Evolutionary conservation across 2,329 filamentous ascomycete genomes (phyloP).

Genomic region (Penicillium digitatum): DNA sequence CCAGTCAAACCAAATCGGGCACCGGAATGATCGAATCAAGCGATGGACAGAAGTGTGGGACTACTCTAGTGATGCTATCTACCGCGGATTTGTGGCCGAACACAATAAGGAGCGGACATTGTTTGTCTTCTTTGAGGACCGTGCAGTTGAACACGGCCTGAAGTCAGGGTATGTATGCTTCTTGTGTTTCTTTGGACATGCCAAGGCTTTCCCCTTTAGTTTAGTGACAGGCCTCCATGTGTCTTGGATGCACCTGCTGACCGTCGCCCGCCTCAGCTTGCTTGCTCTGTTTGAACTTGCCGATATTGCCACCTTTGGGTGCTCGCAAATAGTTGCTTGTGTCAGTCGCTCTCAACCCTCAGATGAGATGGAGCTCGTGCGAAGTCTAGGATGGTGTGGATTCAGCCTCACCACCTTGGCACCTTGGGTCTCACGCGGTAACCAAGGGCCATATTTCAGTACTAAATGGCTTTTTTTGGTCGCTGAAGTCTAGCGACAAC

Average conservation of each 20-base stretch:
- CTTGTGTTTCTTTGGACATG: neutral
- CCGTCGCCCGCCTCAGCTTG: constrained; percentile 52
- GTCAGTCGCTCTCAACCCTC: constrained; percentile 67
- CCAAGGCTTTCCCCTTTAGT: neutral
- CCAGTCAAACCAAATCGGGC: constrained; percentile 30
- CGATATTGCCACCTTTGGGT: constrained; percentile 65
- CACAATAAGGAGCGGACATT: constrained; percentile 67
- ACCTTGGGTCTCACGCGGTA: constrained; percentile 58
- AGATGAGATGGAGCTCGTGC: constrained; percentile 62
- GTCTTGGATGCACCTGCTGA: neutral
- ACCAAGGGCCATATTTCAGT: constrained; percentile 62
- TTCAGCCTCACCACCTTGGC: constrained; percentile 80
- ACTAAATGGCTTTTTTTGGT: constrained; percentile 79
- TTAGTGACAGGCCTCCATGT: neutral
- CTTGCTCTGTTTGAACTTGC: constrained; percentile 89
- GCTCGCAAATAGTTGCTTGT: constrained; percentile 73
- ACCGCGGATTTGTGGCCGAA: constrained; percentile 78
- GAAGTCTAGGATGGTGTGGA: constrained; percentile 88
- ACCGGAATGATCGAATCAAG: constrained; percentile 26
- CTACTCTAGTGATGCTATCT: constrained; percentile 76
- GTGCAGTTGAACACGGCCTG: constrained; percentile 68
- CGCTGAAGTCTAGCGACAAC: constrained; percentile 67
- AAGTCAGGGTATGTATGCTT: constrained; percentile 71
- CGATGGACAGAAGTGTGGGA: constrained; percentile 54
- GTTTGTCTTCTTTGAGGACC: constrained; percentile 82